A percentile compares a stretch with the other conserved stretches of the same genome.
Evolutionary conservation across 148 eudicot genomes (phyloP).

Genomic region (Spergularia marina): DNA sequence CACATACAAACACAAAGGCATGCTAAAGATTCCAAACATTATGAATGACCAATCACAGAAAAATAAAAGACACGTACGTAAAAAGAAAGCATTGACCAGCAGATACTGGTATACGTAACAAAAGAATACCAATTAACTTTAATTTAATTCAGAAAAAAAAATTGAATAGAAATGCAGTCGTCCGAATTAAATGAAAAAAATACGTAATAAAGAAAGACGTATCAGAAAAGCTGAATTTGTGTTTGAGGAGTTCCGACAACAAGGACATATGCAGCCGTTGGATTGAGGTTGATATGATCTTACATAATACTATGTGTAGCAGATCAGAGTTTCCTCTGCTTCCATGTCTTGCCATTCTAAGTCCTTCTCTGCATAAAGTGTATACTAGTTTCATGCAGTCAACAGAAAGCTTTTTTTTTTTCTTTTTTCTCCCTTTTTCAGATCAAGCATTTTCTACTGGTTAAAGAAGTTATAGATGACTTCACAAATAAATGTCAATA

Average conservation of each 20-base stretch:
- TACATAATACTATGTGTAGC: not conserved
- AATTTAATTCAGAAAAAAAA: too few relatives aligned
- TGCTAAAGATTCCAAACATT: constrained; percentile 18
- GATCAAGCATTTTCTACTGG: too few relatives aligned
- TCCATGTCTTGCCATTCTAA: constrained; percentile 1
- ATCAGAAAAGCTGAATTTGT: constrained; percentile 7
- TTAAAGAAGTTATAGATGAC: too few relatives aligned
- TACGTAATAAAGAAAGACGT: not conserved
- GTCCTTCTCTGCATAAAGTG: not conserved
- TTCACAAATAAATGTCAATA: too few relatives aligned
- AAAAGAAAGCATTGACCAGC: constrained; percentile 11
- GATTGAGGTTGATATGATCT: constrained; percentile 19
- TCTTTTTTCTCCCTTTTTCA: not conserved
- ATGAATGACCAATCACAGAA: constrained; percentile 19
- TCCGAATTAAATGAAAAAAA: not conserved
- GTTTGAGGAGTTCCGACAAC: constrained; percentile 23
- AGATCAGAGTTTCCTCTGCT: not conserved
- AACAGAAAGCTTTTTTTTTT: not conserved
- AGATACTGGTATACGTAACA: not conserved
- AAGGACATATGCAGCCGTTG: constrained; percentile 23
- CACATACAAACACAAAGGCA: not conserved
- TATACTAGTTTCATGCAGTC: not conserved
- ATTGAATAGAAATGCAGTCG: not conserved
- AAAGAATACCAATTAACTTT: constrained; percentile 1
- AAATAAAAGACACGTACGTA: not conserved